Percentiles rank a stretch among this genome's conserved stretches.
Conservation (phyloP, 139 green algal species). For the Tetradesmus lagerheimii region DNA sequence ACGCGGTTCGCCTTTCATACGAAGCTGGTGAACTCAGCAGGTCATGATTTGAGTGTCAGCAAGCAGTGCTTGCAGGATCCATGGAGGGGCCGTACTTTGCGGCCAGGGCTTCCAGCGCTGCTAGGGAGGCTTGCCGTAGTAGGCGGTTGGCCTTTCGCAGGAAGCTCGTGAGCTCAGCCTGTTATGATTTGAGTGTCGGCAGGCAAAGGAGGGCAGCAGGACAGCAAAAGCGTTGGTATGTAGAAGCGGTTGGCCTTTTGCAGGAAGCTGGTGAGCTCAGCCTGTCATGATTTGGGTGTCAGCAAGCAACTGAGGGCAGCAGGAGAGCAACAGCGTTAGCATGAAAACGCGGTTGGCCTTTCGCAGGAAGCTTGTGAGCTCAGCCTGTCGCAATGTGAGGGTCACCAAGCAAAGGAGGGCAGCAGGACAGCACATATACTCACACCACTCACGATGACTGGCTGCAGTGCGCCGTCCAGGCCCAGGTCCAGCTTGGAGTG, state of each 20-base stretch:
- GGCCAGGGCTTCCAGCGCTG: conserved; percentile 77
- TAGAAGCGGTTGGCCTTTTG: conserved; percentile 87
- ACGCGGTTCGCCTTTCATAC: conserved; percentile 92
- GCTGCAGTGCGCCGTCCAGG: too few species aligned
- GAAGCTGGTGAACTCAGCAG: conserved; percentile 87
- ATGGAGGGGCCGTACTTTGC: conserved; percentile 59
- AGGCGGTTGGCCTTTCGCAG: conserved; percentile 92
- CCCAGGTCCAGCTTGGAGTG: background rate
- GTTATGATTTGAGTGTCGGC: background rate
- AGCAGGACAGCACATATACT: too few species aligned
- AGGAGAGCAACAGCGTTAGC: too few species aligned
- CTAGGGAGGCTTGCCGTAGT: conserved; percentile 73
- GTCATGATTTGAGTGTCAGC: background rate
- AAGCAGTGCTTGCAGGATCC: background rate
- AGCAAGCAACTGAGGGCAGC: too few species aligned
- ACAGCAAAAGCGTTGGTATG: too few species aligned
- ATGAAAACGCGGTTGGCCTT: too few species aligned
- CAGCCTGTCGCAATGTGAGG: background rate
- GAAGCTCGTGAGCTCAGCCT: conserved; percentile 73
- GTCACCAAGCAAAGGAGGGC: background rate
- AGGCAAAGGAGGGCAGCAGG: background rate
- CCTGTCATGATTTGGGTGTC: conserved; percentile 25
- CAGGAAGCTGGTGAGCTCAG: conserved; percentile 91
- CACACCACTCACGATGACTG: too few species aligned
- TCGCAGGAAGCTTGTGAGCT: conserved; percentile 85